phyloP scores from a whole-genome alignment of 805 yeast species.

The Sugiyamaella marilandica region DNA sequence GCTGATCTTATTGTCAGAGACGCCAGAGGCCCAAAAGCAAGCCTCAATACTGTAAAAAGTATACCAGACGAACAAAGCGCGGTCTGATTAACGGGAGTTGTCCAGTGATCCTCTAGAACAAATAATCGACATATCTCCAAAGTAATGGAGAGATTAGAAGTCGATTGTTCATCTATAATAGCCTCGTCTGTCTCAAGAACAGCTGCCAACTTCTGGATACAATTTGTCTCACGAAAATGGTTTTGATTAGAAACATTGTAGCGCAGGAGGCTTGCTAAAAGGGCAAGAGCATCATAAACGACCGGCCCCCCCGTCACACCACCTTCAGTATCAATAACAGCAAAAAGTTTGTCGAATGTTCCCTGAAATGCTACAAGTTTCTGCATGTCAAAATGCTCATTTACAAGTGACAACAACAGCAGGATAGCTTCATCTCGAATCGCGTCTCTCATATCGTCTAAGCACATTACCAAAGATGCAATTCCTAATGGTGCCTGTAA shows the following conservation, averaged over 20 bases:
- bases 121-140: slow-evolving; percentile 70
- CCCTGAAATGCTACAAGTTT: slow-evolving; percentile 92
- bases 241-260: slow-evolving; percentile 90
- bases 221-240: slow-evolving; percentile 78
- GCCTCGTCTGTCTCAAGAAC: slow-evolving; percentile 44
- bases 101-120: slow-evolving; percentile 67
- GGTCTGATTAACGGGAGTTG: slow-evolving; percentile 56
- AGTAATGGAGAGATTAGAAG: slow-evolving; percentile 46
- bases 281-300: slow-evolving; percentile 83
- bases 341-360: slow-evolving; percentile 75
- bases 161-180: slow-evolving; percentile 13
- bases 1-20: slow-evolving; percentile 62
- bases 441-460: slow-evolving; percentile 72
- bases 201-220: slow-evolving; percentile 59
- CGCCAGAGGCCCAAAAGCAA: slow-evolving; percentile 61
- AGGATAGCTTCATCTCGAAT: slow-evolving; percentile 79
- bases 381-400: slow-evolving; percentile 79
- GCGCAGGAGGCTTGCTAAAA: slow-evolving; percentile 65
- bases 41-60: slow-evolving; percentile 57
- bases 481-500: slow-evolving; percentile 73
- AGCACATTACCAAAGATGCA: slow-evolving; percentile 59
- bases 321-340: slow-evolving; percentile 80
- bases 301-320: slow-evolving; percentile 82
- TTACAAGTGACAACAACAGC: slow-evolving; percentile 75
- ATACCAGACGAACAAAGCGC: slow-evolving; percentile 57